Percentiles rank a stretch among this genome's conserved stretches.
Conservation (phyloP, 208 protist genomes). For the Leishmania braziliensis region DNA sequence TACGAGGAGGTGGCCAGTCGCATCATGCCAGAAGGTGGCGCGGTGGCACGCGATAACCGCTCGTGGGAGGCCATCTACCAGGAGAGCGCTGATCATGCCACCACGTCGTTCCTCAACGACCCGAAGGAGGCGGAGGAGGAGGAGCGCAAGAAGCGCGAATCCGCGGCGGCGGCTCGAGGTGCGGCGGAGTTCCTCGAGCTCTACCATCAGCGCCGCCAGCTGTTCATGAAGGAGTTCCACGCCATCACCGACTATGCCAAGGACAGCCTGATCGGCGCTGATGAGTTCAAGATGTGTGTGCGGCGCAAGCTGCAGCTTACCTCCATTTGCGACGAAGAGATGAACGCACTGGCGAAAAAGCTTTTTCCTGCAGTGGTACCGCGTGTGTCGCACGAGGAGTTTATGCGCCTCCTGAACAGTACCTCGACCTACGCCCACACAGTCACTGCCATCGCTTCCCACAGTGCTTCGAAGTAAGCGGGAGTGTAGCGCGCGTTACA, state of each 20-base stretch:
- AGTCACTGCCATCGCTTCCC: conserved; percentile 61
- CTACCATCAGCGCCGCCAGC: conserved; percentile 83
- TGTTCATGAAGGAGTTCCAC: conserved; percentile 90
- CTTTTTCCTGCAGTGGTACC: conserved; percentile 69
- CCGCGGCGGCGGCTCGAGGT: conserved; percentile 45
- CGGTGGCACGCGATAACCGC: conserved; percentile 43
- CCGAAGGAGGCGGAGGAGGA: conserved; percentile 61
- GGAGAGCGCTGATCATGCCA: conserved; percentile 63
- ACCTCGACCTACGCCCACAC: conserved; percentile 85
- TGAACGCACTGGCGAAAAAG: conserved; percentile 73
- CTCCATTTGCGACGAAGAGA: conserved; percentile 66
- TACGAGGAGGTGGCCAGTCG: conserved; percentile 88
- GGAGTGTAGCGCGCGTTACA: background rate
- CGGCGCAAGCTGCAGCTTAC: conserved; percentile 67
- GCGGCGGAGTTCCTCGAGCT: conserved; percentile 76
- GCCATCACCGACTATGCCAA: conserved; percentile 86
- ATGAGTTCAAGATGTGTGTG: conserved; percentile 88
- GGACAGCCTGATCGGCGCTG: conserved; percentile 83
- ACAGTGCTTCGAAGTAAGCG: conserved; percentile 40
- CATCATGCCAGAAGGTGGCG: conserved; percentile 75
- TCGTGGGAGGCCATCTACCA: conserved; percentile 78
- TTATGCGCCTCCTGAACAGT: conserved; percentile 85
- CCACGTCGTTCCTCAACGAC: conserved; percentile 61
- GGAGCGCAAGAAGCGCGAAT: conserved; percentile 36
- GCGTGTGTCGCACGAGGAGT: conserved; percentile 80